Evolutionary conservation across 352 stramenopile genomes (phyloP).

Genomic region (Globisporangium splendens): DNA sequence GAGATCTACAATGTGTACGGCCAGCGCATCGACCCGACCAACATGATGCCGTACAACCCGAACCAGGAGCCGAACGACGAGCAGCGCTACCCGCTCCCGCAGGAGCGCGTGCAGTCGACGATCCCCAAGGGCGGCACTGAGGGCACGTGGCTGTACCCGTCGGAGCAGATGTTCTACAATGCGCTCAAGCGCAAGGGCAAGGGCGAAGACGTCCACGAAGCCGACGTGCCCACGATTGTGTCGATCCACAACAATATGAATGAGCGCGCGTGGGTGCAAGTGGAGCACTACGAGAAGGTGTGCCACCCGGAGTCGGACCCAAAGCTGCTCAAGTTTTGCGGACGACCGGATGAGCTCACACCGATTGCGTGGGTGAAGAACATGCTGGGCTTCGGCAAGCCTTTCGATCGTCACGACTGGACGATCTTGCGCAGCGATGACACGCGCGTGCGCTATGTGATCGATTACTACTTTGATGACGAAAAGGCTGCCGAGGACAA

Average conservation of each 20-base stretch:
- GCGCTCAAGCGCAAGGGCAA: slow-evolving; percentile 97
- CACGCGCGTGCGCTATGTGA: slow-evolving; percentile 95
- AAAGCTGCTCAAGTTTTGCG: slow-evolving; percentile 96
- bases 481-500: slow-evolving; percentile 72
- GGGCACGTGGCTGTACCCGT: slow-evolving; percentile 97
- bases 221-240: slow-evolving; percentile 94
- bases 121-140: slow-evolving; percentile 96
- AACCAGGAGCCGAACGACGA: slow-evolving; percentile 92
- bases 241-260: slow-evolving; percentile 99
- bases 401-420: slow-evolving; percentile 99
- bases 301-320: slow-evolving; percentile 76
- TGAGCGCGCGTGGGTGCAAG: slow-evolving; percentile 96
- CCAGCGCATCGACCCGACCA: slow-evolving; percentile 95
- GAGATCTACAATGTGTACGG: slow-evolving; percentile 98
- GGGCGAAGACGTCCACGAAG: slow-evolving; percentile 94
- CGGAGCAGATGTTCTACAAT: slow-evolving; percentile 99
- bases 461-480: slow-evolving; percentile 98
- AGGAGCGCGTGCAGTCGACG: slow-evolving; percentile 91
- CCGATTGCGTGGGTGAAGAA: slow-evolving; percentile 93
- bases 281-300: slow-evolving; percentile 97
- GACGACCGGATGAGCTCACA: slow-evolving; percentile 94
- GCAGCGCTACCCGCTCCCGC: slow-evolving; percentile 90
- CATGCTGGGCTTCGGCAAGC: slow-evolving; percentile 79
- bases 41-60: slow-evolving; percentile 97
- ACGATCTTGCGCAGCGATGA: slow-evolving; percentile 90